Conservation (phyloP, 1,284 basidiomycete species). For the Tranzscheliella williamsii region DNA sequence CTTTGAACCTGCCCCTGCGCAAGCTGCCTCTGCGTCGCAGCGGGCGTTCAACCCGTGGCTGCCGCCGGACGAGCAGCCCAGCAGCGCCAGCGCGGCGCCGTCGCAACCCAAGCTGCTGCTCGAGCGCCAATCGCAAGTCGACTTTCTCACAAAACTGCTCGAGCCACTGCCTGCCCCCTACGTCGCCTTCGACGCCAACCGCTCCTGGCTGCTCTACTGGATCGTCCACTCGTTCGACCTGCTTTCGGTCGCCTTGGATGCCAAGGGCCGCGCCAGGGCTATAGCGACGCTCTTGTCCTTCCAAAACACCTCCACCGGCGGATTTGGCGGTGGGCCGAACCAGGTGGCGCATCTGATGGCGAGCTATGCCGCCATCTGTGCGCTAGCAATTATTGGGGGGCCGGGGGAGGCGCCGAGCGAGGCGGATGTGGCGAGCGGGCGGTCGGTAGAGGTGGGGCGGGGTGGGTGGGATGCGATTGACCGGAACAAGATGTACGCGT, state of each 20-base stretch:
- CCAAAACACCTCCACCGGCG: slow-evolving; percentile 66
- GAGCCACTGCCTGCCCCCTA: slow-evolving; percentile 51
- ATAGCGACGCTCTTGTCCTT: slow-evolving; percentile 57
- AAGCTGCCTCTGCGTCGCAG: background rate
- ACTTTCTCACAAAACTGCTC: slow-evolving; percentile 50
- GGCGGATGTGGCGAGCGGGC: slow-evolving; percentile 62
- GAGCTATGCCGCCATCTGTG: slow-evolving; percentile 84
- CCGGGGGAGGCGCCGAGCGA: slow-evolving; percentile 61
- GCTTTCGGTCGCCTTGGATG: slow-evolving; percentile 43
- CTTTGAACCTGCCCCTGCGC: slow-evolving; percentile 9
- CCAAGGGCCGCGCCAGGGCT: slow-evolving; percentile 38
- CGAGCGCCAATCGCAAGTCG: slow-evolving; percentile 46
- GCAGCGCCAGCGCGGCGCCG: slow-evolving; percentile 7
- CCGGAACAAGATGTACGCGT: slow-evolving; percentile 73
- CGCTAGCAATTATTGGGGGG: slow-evolving; percentile 79
- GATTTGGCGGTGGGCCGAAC: slow-evolving; percentile 87
- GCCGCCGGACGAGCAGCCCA: slow-evolving; percentile 9
- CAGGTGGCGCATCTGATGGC: slow-evolving; percentile 86
- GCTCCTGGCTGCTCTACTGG: slow-evolving; percentile 60
- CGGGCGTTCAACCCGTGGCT: slow-evolving; percentile 36
- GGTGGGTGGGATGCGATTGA: slow-evolving; percentile 62
- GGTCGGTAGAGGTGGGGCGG: slow-evolving; percentile 63
- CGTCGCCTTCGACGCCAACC: slow-evolving; percentile 54
- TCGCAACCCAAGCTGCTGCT: slow-evolving; percentile 21
- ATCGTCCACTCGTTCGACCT: slow-evolving; percentile 52